These are phyloP conservation scores for Fagopyrum homotropicum DNA, from an alignment of 148 eudicot species.

Conservation along the genomic window DNA sequence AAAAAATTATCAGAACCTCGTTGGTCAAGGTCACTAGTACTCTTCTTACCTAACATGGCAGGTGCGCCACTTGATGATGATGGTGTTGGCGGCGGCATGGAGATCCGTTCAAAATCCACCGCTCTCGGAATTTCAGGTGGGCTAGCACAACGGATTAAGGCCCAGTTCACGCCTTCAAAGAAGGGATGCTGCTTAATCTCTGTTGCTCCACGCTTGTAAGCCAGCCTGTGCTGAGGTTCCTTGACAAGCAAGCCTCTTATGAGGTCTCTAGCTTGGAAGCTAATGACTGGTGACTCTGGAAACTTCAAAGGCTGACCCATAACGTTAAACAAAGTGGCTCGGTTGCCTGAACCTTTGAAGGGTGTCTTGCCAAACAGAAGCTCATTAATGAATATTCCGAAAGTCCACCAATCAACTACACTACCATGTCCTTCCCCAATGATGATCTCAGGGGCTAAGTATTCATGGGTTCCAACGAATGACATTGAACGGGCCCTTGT, in stretches of 20 bases:
- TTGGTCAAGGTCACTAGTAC: constrained; percentile 25
- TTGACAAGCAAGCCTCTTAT: constrained; percentile 81
- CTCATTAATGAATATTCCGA: constrained; percentile 80
- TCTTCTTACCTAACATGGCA: background rate
- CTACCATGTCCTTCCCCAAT: constrained; percentile 97
- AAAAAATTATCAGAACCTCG: constrained; percentile 71
- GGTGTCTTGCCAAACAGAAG: constrained; percentile 85
- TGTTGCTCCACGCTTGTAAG: constrained; percentile 81
- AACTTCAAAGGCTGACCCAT: constrained; percentile 79
- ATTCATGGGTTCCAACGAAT: constrained; percentile 90
- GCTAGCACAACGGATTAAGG: constrained; percentile 87
- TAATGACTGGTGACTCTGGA: constrained; percentile 74
- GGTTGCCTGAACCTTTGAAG: constrained; percentile 79
- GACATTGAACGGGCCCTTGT: constrained; percentile 89
- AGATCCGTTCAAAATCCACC: constrained; percentile 48
- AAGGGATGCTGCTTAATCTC: constrained; percentile 94
- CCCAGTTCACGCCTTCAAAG: constrained; percentile 97
- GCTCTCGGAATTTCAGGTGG: constrained; percentile 88
- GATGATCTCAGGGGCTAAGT: constrained; percentile 88
- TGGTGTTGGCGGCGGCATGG: constrained; percentile 23
- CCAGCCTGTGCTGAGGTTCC: constrained; percentile 85
- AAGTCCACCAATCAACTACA: constrained; percentile 98
- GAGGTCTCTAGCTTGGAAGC: constrained; percentile 79
- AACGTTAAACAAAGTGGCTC: constrained; percentile 80
- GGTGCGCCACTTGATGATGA: constrained; percentile 4